Evolutionary conservation across 345 rosid genomes (phyloP).

Genomic region (Melaleuca quinquenervia): DNA sequence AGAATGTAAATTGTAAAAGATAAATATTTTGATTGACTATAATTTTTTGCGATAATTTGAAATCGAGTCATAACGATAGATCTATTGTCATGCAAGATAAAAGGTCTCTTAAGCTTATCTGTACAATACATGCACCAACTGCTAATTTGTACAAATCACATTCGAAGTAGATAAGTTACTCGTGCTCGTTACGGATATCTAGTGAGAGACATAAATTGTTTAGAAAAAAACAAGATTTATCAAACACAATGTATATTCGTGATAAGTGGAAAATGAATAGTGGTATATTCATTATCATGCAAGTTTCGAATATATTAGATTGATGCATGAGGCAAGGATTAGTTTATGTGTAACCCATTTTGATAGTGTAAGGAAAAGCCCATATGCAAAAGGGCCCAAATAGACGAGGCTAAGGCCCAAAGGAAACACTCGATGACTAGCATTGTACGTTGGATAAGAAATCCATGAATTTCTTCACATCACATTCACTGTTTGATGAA

Average conservation of each 20-base stretch:
- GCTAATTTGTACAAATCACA: not conserved
- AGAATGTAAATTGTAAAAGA: too few species aligned
- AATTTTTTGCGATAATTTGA: too few species aligned
- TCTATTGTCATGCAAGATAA: not conserved
- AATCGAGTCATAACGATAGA: too few species aligned
- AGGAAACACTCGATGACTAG: too few species aligned
- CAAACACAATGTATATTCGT: not conserved
- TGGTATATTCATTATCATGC: not conserved
- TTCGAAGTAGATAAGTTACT: not conserved
- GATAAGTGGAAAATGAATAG: not conserved
- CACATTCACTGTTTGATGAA: too few species aligned
- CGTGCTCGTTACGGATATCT: not conserved
- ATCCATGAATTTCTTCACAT: too few species aligned
- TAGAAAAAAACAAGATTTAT: not conserved
- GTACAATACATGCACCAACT: not conserved
- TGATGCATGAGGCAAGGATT: not conserved
- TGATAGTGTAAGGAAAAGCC: not conserved
- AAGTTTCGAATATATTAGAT: not conserved
- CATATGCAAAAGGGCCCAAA: not conserved
- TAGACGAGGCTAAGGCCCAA: too few species aligned
- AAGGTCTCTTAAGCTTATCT: not conserved
- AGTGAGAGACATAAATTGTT: not conserved
- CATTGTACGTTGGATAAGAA: too few species aligned
- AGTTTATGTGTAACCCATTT: not conserved
- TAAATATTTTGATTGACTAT: too few species aligned